Conservation (phyloP, 1,284 basidiomycete species). For the Irpex sp. region DNA sequence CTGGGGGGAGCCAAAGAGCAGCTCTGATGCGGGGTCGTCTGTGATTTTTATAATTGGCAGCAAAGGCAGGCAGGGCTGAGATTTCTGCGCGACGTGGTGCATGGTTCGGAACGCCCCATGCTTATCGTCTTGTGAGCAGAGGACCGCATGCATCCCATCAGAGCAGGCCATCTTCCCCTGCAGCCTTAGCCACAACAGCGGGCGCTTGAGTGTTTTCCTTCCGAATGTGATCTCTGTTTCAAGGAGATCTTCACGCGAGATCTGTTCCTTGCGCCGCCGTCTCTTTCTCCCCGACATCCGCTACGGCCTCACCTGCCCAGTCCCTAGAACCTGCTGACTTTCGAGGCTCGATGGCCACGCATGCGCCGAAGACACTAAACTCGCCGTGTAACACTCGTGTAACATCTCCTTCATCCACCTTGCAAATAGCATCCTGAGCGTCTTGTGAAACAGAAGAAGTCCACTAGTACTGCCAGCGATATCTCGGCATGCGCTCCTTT, state of each 20-base stretch:
- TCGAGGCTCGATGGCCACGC: too few species aligned
- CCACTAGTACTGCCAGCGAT: too few species aligned
- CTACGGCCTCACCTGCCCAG: background rate
- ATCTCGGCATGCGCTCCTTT: background rate
- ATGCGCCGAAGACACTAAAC: too few species aligned
- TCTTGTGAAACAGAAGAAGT: too few species aligned
- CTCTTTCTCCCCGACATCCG: background rate
- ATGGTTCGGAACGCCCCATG: background rate
- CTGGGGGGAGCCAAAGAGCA: background rate
- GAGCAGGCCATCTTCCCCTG: background rate
- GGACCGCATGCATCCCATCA: background rate
- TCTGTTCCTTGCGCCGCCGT: background rate
- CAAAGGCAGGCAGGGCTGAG: background rate
- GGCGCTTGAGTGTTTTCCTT: background rate
- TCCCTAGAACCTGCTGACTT: too few species aligned
- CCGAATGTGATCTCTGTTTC: too few species aligned
- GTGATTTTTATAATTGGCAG: background rate
- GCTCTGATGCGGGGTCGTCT: background rate
- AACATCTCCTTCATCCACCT: too few species aligned
- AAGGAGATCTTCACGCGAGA: too few species aligned
- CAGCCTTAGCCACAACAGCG: background rate
- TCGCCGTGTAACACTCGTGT: too few species aligned
- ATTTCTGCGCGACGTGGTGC: background rate
- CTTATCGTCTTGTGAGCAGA: background rate
- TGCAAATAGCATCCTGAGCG: too few species aligned